phyloP scores from a whole-genome alignment of 2,329 filamentous ascomycete species.

The Hymenoscyphus fructigenus region DNA sequence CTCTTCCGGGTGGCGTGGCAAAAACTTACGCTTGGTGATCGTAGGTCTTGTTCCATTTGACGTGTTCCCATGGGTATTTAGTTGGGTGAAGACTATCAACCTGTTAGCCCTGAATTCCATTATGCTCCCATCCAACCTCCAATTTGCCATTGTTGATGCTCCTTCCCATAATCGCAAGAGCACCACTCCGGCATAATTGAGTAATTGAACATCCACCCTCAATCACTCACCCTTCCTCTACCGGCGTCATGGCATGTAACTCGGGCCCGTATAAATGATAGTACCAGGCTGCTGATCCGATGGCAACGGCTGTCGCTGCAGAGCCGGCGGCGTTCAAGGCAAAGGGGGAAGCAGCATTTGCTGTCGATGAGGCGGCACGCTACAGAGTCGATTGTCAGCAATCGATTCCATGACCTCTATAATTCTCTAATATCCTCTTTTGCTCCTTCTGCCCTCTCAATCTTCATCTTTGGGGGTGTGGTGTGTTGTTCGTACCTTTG shows the following conservation, averaged over 20 bases:
- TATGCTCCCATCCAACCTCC: too few relatives aligned
- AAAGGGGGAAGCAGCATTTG: slow-evolving; percentile 71
- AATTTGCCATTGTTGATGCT: background rate
- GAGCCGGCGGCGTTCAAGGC: slow-evolving; percentile 83
- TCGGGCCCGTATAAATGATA: slow-evolving; percentile 92
- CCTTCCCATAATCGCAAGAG: slow-evolving; percentile 8
- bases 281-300: slow-evolving; percentile 94
- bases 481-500: slow-evolving; percentile 63
- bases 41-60: slow-evolving; percentile 90
- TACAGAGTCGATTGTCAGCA: slow-evolving; percentile 45
- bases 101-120: slow-evolving; percentile 31
- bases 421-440: background rate
- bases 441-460: slow-evolving; percentile 28
- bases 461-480: background rate
- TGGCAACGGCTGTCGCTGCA: slow-evolving; percentile 81
- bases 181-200: slow-evolving; percentile 19
- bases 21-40: slow-evolving; percentile 87
- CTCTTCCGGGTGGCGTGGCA: slow-evolving; percentile 18
- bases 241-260: slow-evolving; percentile 84
- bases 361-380: slow-evolving; percentile 67
- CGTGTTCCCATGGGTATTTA: slow-evolving; percentile 93
- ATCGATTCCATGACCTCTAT: slow-evolving; percentile 13
- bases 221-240: slow-evolving; percentile 91
- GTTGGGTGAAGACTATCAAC: slow-evolving; percentile 78
- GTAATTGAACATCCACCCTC: slow-evolving; percentile 17